These are phyloP conservation scores for Fraxinus baroniana DNA, from an alignment of 305 asterid species.

Conservation along the genomic window DNA sequence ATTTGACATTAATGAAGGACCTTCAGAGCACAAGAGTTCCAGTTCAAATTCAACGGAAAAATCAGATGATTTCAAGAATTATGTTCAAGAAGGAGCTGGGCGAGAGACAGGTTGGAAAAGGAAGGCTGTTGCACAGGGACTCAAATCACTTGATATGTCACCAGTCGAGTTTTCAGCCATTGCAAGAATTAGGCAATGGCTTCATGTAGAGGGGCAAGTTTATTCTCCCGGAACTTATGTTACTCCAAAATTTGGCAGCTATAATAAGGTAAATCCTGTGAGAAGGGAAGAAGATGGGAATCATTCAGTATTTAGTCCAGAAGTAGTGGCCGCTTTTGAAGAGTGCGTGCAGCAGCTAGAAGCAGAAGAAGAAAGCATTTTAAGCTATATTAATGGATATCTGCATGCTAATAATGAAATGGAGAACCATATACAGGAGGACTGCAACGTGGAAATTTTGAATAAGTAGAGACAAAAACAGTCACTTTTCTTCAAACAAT, in stretches of 20 bases:
- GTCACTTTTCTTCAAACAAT: not conserved
- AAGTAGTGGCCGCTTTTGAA: constrained; percentile 48
- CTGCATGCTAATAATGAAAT: not conserved
- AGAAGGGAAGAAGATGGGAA: not conserved
- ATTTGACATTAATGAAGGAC: not conserved
- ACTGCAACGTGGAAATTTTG: not conserved
- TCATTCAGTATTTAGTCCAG: constrained; percentile 31
- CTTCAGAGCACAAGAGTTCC: not conserved
- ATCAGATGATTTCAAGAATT: not conserved
- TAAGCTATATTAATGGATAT: constrained; percentile 27
- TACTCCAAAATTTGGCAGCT: constrained; percentile 54
- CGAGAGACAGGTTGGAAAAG: constrained; percentile 40
- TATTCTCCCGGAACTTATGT: constrained; percentile 36
- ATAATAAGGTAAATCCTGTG: constrained; percentile 21
- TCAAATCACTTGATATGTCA: constrained; percentile 37
- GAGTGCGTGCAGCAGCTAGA: constrained; percentile 47
- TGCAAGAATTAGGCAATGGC: constrained; percentile 27
- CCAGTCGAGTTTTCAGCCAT: constrained; percentile 29
- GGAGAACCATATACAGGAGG: constrained; percentile 4
- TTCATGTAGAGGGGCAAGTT: constrained; percentile 28
- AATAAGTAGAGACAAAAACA: not conserved
- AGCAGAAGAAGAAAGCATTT: constrained; percentile 45
- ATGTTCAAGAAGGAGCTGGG: not conserved
- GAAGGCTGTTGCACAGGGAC: constrained; percentile 36
- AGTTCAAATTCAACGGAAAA: not conserved